Conservation (phyloP, 345 rosid genomes). For the Rhizophora mangle region DNA sequence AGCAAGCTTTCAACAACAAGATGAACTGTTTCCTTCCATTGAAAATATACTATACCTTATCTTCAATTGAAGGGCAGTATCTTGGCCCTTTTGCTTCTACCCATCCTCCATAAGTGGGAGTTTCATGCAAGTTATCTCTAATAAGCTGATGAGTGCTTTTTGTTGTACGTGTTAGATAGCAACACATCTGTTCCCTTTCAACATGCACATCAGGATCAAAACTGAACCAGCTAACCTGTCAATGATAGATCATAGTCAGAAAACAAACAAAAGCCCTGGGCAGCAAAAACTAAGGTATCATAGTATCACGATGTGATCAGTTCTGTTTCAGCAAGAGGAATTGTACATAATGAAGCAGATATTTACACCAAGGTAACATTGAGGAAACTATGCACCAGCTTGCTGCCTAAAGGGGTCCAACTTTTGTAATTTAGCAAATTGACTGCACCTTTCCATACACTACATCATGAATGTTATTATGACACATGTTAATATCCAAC, state of each 20-base stretch:
- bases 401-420: too few species aligned
- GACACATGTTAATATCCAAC: too few species aligned
- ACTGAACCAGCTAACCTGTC: constrained; percentile 95
- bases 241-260: constrained; percentile 21
- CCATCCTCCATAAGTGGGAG: constrained; percentile 99
- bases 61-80: constrained; percentile 98
- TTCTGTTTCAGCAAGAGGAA: background rate
- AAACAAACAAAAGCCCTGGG: constrained; percentile 13
- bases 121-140: constrained; percentile 85
- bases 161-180: constrained; percentile 91
- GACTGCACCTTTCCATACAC: too few species aligned
- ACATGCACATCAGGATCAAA: constrained; percentile 81
- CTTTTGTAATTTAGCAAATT: too few species aligned
- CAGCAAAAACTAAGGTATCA: background rate
- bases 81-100: constrained; percentile 98
- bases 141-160: constrained; percentile 81
- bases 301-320: background rate
- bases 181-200: constrained; percentile 94
- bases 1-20: too few species aligned
- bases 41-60: constrained; percentile 52
- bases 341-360: background rate
- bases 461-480: too few species aligned
- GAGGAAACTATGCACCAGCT: too few species aligned
- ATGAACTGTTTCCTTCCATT: too few species aligned
- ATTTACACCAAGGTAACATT: too few species aligned